Evolutionary conservation across 352 stramenopile species (phyloP).

Genomic region (Pythium utonaiense): DNA sequence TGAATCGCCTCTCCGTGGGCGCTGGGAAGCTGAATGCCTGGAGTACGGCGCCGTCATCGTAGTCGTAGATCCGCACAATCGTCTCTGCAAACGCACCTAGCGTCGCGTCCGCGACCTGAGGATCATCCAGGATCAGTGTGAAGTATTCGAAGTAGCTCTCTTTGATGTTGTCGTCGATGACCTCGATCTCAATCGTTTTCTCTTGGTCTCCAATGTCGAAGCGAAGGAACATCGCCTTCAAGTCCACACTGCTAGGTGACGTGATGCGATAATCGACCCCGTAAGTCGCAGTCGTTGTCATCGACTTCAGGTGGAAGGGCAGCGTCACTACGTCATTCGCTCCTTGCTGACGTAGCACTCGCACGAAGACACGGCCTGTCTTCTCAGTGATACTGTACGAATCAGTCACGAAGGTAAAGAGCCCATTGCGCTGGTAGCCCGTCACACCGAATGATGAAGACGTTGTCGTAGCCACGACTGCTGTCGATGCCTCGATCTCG

Average conservation of each 20-base stretch:
- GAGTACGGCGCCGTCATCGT: conserved; percentile 33
- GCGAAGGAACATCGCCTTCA: conserved; percentile 34
- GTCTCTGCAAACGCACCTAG: conserved; percentile 34
- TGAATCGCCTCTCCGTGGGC: conserved; percentile 1
- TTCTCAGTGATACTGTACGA: conserved; percentile 63
- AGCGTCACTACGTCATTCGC: conserved; percentile 36
- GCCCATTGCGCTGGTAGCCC: conserved; percentile 53
- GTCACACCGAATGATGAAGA: conserved; percentile 37
- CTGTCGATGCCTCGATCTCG: conserved; percentile 13
- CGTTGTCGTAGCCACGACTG: conserved; percentile 4
- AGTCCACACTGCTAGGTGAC: conserved; percentile 23
- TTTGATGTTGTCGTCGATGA: conserved; percentile 41
- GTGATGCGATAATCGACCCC: conserved; percentile 38
- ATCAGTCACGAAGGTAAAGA: conserved; percentile 57
- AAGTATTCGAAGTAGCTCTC: conserved; percentile 55
- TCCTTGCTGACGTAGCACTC: conserved; percentile 52
- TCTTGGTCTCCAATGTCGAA: conserved; percentile 50
- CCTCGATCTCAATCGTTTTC: conserved; percentile 42
- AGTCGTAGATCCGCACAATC: conserved; percentile 61
- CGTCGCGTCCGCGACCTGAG: conserved; percentile 21
- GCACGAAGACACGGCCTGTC: conserved; percentile 34
- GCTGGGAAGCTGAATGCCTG: conserved; percentile 30
- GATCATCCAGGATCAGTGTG: conserved; percentile 33
- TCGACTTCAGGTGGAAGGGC: conserved; percentile 33
- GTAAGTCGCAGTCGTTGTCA: conserved; percentile 32